Base-by-base conservation (phyloP, 176 grass and related monocot species). In the Oryza coarctata region DNA sequence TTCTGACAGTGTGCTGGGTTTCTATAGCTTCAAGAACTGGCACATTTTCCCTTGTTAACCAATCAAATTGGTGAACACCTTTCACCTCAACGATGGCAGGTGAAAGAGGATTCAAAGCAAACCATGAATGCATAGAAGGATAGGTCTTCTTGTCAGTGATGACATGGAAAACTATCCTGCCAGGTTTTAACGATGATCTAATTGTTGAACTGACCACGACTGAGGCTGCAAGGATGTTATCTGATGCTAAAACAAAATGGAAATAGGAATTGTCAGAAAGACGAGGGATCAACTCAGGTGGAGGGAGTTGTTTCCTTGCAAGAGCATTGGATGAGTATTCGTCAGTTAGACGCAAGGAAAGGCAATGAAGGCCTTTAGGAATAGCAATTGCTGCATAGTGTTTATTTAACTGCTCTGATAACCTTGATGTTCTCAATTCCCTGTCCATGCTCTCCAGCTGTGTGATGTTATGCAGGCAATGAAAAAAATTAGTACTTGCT, bases 241-340 rank as follows among this genome's bases (percentile, higher is more conserved):
- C 96, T 72, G 96, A 90, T 76, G 96, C 90, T 80, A 99, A 70
- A 58, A 99, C 86, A 83, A 90, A 99, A 73, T 99, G 96, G 61
- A 86, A 70, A 28, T 91, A 91, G 13, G 93, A 95, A 80, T 93
- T 88, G 90, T 95, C 91, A 3, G 87, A 91, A 57, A 95, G 88
- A 67, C 83, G 28, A 34, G 96, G 96, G 63, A 99, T 81, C 87
- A 95, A 87, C 75, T 95, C 96, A 25, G 96, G 96, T 30, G 96
- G 87, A 52, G 91, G 96, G 63, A 99, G 64, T 68, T 99, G 96
- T 87, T 93, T 95, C 73, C 96, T 91, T 14, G 96, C 96, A 74
- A 91, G 93, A 74, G 96, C 96, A 82, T 99, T 99, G 79, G 96
- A 99, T n/a, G 93, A 99, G 77, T 99, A 99, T 78, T 95, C 96